Evolutionary conservation across 768 basidiomycete species (phyloP), one percentile per base, ranked within the genome.

Genomic region (Auriculariales sp.): DNA sequence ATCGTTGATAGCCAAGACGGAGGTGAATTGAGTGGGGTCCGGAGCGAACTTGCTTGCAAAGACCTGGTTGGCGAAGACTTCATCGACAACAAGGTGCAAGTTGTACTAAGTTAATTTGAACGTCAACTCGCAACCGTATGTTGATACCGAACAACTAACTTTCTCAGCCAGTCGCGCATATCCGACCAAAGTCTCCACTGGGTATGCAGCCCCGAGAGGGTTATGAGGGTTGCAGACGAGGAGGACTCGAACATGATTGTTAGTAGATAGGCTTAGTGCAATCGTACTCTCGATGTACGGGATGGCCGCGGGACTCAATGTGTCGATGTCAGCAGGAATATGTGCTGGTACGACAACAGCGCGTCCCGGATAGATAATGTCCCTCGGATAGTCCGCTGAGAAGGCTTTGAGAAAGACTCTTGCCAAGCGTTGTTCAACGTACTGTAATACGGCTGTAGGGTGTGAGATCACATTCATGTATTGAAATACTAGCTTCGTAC

Each of bases 201-300:
- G 48, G n/a, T 49, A 42, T 12, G 33, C 34, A 1, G 31, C n/a
- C 6, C 48, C 48, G 17, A 49, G 48, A 0, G 48, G 48, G 48
- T 49, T 49, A 35, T 49, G 48, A 6, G 48, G 48, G 48, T 49
- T 49, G 35, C 48, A 49, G 10, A 49, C 33, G 22, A 49, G 34
- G 24, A 49, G 33, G 11, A 36, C 48, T 28, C 33, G 14, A 6
- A 49, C 35, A 6, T 22, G 35, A n/a, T 6, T 36, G 7, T 22
- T 22, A 10, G 7, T 22, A 9, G 35, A 15, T 15, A n/a, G n/a
- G 35, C 35, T 36, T 22, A n/a, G n/a, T n/a, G n/a, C 10, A 4
- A 36, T 36, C 35, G 35, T 36, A 36, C 22, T 22, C 15, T 36
- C 35, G 7, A 36, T 36, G 35, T 36, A 36, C 15, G 35, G 35